A percentile compares a stretch with the other conserved stretches of the same genome.
Evolutionary conservation across 2,329 filamentous ascomycete species (phyloP).

Genomic region (Penicillium sp.): DNA sequence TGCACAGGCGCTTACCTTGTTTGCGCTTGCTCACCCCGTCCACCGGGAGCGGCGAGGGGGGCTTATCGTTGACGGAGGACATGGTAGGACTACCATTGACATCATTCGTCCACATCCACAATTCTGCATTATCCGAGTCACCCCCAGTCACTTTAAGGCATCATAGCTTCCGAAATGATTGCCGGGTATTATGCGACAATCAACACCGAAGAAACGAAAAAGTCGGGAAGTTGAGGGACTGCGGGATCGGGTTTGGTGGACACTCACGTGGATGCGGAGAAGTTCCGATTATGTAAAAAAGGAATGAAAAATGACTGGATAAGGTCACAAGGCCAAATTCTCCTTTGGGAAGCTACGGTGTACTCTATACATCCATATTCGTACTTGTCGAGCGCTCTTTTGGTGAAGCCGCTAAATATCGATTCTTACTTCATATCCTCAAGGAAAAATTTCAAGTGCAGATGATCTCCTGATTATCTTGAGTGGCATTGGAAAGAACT

Average conservation of each 20-base stretch:
- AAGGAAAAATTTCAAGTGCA: no score
- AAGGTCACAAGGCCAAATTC: neutral
- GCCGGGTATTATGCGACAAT: slow-evolving; percentile 19
- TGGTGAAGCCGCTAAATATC: no score
- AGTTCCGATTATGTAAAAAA: slow-evolving; percentile 22
- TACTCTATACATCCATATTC: no score
- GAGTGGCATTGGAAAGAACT: no score
- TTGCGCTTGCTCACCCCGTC: slow-evolving; percentile 43
- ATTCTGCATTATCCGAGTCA: slow-evolving; percentile 24
- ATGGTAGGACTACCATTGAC: slow-evolving; percentile 34
- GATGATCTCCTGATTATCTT: no score
- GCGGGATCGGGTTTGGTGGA: slow-evolving; percentile 26
- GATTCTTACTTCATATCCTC: no score
- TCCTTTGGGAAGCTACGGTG: neutral
- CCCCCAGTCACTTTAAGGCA: slow-evolving; percentile 18
- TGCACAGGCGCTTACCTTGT: slow-evolving; percentile 31
- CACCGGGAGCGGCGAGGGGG: slow-evolving; percentile 30
- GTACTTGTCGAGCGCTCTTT: no score
- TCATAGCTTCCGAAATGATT: slow-evolving; percentile 18
- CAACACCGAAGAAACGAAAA: slow-evolving; percentile 23
- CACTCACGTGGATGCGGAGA: slow-evolving; percentile 30
- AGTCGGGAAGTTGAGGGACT: slow-evolving; percentile 26
- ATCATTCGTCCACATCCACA: slow-evolving; percentile 26
- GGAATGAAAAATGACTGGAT: neutral
- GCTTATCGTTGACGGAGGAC: slow-evolving; percentile 39